Conservation (phyloP, 352 stramenopile genomes). For the Thraustochytrium sp. region DNA sequence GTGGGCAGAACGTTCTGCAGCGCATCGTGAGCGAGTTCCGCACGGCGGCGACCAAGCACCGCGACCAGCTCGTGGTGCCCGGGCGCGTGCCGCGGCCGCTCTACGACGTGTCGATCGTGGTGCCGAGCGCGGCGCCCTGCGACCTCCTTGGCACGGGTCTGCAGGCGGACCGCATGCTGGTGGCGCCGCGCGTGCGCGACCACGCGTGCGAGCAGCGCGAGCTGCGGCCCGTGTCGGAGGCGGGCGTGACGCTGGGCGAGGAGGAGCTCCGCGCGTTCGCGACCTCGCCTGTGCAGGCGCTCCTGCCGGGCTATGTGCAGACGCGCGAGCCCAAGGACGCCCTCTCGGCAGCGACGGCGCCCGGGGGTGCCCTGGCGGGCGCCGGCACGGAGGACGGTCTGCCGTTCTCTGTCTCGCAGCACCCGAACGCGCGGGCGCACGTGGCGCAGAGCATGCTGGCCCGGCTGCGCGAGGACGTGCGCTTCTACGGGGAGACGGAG, state of each 20-base stretch:
- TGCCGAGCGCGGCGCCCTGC: slow-evolving; percentile 59
- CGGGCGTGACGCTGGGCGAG: slow-evolving; percentile 30
- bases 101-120: slow-evolving; percentile 7
- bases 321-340: not conserved
- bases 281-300: slow-evolving; percentile 57
- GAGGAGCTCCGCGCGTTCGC: slow-evolving; percentile 34
- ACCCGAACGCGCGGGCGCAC: slow-evolving; percentile 78
- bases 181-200: slow-evolving; percentile 66
- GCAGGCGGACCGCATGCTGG: slow-evolving; percentile 63
- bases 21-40: slow-evolving; percentile 1
- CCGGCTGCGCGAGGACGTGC: slow-evolving; percentile 81
- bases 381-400: slow-evolving; percentile 57
- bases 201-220: slow-evolving; percentile 55
- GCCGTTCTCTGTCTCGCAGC: slow-evolving; percentile 83
- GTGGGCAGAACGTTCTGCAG: slow-evolving; percentile 59
- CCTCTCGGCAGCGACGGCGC: not conserved
- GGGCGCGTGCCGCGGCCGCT: not conserved
- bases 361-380: slow-evolving; percentile 54
- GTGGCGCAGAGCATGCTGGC: slow-evolving; percentile 87
- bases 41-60: not conserved
- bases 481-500: slow-evolving; percentile 61
- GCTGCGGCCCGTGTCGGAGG: slow-evolving; percentile 54
- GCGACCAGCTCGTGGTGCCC: not conserved
- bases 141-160: slow-evolving; percentile 64
- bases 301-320: slow-evolving; percentile 60